Conservation (phyloP, 73 alveolate genomes). For the Symbiodinium natans region DNA sequence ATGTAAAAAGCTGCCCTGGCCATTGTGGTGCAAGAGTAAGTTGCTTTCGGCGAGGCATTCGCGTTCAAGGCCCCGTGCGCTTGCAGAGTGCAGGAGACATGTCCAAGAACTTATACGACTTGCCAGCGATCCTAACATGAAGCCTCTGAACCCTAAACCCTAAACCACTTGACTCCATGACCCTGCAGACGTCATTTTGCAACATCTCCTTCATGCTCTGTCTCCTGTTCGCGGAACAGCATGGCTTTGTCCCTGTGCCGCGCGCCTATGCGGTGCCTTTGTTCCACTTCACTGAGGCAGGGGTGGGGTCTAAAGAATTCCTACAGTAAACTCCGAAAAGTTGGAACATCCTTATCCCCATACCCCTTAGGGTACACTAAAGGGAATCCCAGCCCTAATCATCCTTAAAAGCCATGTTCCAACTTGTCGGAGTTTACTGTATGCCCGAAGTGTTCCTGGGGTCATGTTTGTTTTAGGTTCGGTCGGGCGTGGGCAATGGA, state of each 20-base stretch:
- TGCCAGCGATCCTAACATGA: too few species aligned
- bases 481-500: too few species aligned
- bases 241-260: not conserved
- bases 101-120: too few species aligned
- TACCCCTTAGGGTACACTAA: too few species aligned
- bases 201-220: not conserved
- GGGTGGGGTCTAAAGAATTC: not conserved
- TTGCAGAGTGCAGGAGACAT: too few species aligned
- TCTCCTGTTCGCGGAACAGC: not conserved
- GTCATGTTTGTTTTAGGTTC: too few species aligned
- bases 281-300: slow-evolving; percentile 15
- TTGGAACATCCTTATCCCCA: not conserved
- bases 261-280: not conserved
- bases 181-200: not conserved
- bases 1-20: too few species aligned
- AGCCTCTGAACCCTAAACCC: too few species aligned
- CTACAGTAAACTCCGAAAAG: not conserved
- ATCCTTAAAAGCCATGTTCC: not conserved
- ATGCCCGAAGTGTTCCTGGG: not conserved
- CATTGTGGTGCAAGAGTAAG: too few species aligned
- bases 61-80: not conserved
- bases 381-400: not conserved
- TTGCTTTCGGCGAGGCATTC: not conserved
- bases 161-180: too few species aligned
- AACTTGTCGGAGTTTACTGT: not conserved